Evolutionary conservation across 768 basidiomycete genomes (phyloP), one percentile per base, ranked within the genome.

Genomic region (Thelephora ganbajun): DNA sequence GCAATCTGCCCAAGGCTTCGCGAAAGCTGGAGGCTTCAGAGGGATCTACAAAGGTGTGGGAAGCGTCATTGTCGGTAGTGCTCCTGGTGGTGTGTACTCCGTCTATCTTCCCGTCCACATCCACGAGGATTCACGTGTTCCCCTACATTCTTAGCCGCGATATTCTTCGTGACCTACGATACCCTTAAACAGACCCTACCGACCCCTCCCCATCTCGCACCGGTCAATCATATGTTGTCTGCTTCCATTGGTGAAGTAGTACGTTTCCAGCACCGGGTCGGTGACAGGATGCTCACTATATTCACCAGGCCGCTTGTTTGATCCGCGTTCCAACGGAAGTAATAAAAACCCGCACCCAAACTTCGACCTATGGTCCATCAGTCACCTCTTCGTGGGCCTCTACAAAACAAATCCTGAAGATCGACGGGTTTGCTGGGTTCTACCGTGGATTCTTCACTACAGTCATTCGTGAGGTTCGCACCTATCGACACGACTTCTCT

Each of bases 241-340:
- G 71, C 69, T 1, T 70, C 68, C 5, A 59, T 67, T 2, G 78
- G 70, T 34, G 78, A 80, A 63, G 68, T 77, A 44, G 74, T 75
- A 53, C 56, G 73, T 46, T n/a, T n/a, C n/a, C n/a, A n/a, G n/a
- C n/a, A n/a, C n/a, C n/a, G n/a, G n/a, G n/a, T n/a, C 26, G 26
- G 26, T n/a, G n/a, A n/a, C n/a, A n/a, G n/a, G n/a, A n/a, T n/a
- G n/a, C n/a, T n/a, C n/a, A n/a, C n/a, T n/a, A n/a, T 37, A 37
- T 37, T 18, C 43, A 30, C 39, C 60, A 87, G 84, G 74, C 83
- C 44, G 91, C 93, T 33, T 98, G 93, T 61, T 68, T 94, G 46
- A 76, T 98, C 45, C 84, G 93, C 43, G 93, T 98, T 2, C 93
- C 93, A 1, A 96, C 93, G 0, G 94, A 97, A 61, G 84, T 98